Base-by-base conservation (phyloP, 2,329 filamentous ascomycete species). In the Raffaelea arxii region DNA sequence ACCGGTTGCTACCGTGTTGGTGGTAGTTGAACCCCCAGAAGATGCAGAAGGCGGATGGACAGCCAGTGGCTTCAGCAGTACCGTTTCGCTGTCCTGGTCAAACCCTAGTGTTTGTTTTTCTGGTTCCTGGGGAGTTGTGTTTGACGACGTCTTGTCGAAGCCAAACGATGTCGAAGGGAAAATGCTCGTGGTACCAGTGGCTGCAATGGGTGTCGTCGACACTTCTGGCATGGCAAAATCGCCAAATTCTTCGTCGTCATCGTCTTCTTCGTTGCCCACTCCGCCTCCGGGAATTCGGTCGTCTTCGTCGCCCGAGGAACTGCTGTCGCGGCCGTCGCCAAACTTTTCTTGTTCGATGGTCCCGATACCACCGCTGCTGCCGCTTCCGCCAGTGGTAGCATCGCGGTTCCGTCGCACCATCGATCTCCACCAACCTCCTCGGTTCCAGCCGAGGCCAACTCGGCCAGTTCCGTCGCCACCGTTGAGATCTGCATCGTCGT, bases 161-260 rank as follows among this genome's bases (percentile, higher is more conserved):
- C n/a, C n/a, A n/a, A n/a, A n/a, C n/a, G n/a, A n/a, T n/a, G n/a
- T n/a, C n/a, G n/a, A n/a, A n/a, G n/a, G n/a, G n/a, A n/a, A n/a
- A n/a, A n/a, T n/a, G n/a, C n/a, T n/a, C n/a, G n/a, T n/a, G n/a
- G n/a, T n/a, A n/a, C n/a, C n/a, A n/a, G n/a, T n/a, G n/a, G n/a
- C n/a, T n/a, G n/a, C n/a, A n/a, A n/a, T n/a, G n/a, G n/a, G n/a
- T n/a, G n/a, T n/a, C n/a, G n/a, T n/a, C n/a, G n/a, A n/a, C 43
- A 72, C 65, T 58, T 81, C 78, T 11, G 79, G 75, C 65, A 84
- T 78, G 52, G 78, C 79, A 54, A 84, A 84, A 48, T 84, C 82
- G 14, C 80, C 81, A 64, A 84, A 77, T 55, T 82, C 80, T 51
- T 84, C 78, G 36, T 80, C 77, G 24, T 78, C 74, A 5, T 78